Percentiles rank a stretch among this genome's conserved stretches.
Evolutionary conservation across 495 filamentous ascomycete species (phyloP).

Genomic region (Chaetomium cochliodes): DNA sequence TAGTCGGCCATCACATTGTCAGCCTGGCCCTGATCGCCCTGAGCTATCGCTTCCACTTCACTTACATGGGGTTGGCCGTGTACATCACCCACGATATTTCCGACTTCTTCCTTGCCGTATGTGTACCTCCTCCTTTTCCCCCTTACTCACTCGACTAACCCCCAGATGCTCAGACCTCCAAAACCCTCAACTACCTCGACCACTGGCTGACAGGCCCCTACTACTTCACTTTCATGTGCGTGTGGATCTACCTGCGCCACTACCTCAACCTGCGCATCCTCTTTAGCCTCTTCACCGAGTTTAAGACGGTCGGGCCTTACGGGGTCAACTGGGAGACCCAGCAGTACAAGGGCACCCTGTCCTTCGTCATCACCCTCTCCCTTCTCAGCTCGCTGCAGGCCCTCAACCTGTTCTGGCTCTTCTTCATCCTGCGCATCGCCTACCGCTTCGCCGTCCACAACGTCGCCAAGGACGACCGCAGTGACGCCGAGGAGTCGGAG

Average conservation of each 20-base stretch:
- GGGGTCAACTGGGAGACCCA: conserved; percentile 80
- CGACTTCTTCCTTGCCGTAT: conserved; percentile 95
- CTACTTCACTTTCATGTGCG: conserved; percentile 75
- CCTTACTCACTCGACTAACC: neutral
- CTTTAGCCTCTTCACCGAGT: conserved; percentile 80
- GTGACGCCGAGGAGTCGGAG: conserved; percentile 52
- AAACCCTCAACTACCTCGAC: conserved; percentile 90
- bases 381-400: conserved; percentile 73
- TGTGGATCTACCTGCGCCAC: conserved; percentile 93
- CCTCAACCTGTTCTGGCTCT: conserved; percentile 86
- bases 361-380: conserved; percentile 68
- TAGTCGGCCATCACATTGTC: conserved; percentile 92
- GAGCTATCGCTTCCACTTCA: conserved; percentile 98
- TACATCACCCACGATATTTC: conserved; percentile 96
- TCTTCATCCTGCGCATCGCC: conserved; percentile 73
- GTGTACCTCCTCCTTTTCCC: conserved; percentile 33
- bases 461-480: conserved; percentile 53
- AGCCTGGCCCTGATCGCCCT: conserved; percentile 81
- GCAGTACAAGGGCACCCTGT: conserved; percentile 79
- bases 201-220: conserved; percentile 73
- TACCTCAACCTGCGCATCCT: conserved; percentile 87
- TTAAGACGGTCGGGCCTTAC: conserved; percentile 84
- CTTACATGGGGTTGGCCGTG: conserved; percentile 93
- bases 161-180: conserved; percentile 65
- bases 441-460: conserved; percentile 53